Evolutionary conservation across 805 yeast genomes (phyloP), one percentile per base, ranked within the genome.

Genomic region (Candida loeiensis): DNA sequence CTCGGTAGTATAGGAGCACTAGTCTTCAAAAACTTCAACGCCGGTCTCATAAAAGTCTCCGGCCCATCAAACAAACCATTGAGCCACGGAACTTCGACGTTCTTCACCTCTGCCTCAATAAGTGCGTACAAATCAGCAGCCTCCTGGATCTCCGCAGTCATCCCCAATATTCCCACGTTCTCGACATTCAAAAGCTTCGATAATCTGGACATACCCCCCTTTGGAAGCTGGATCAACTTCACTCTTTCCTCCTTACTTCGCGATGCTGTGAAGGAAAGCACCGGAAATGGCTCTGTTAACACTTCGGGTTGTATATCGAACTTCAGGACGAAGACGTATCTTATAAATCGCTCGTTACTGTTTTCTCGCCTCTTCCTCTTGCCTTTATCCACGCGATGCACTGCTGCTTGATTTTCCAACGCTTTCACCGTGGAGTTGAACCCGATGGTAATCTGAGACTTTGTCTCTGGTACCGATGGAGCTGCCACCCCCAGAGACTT

Each of bases 181-280:
- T 58, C 59, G 6, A 45, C 50, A 6, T 61, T 58, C 16, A 67
- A 44, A 3, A 48, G 53, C 18, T 48, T 43, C 29, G 73, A 63
- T 1, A 76, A 44, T 39, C 48, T 45, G 4, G 41, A 49, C 52
- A 51, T 53, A 6, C 65, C 48, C 3, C 69, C 76, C 40, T 64
- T 67, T 2, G 89, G 89, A 18, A 84, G 61, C 45, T 79, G 83
- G 2, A 83, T 68, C 32, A 83, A 59, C 44, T 77, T 80, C 3
- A 79, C 79, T n/a, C 66, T 44, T 4, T 48, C 45, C 3, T 46
- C 45, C 2, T 43, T 28, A 0, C 63, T 50, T 16, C 36, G 36
- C 0, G 72, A 64, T 0, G 84, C 71, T 18, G 77, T 63, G 39
- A 60, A 71, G 18, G 77, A 57, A 26, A 84, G 56, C 2, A 74